These are phyloP conservation scores for Rhododendron ovatum DNA, from an alignment of 148 eudicot species.

Conservation along the genomic window DNA sequence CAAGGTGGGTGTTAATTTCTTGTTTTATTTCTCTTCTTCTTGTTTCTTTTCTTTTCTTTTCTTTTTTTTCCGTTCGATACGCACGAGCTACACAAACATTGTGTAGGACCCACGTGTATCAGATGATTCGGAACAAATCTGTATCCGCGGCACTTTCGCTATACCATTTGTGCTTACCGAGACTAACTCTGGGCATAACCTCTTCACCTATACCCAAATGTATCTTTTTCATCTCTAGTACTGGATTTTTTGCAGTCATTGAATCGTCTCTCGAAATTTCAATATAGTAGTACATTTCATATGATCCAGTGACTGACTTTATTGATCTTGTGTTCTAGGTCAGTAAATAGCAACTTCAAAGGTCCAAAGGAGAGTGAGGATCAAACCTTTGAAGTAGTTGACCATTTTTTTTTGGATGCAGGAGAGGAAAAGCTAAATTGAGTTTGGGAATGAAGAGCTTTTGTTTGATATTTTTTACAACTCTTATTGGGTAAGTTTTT, in stretches of 20 bases:
- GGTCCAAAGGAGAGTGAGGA: too few relatives aligned
- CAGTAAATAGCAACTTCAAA: not conserved
- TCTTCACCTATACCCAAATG: not conserved
- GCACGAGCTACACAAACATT: not conserved
- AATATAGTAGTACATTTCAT: too few relatives aligned
- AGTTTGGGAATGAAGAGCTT: constrained; percentile 53
- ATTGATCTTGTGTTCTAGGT: not conserved
- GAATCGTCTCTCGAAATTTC: not conserved
- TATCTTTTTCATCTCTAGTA: not conserved
- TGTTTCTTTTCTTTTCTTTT: too few relatives aligned
- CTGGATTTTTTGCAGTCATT: not conserved
- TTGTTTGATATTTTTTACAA: constrained; percentile 46
- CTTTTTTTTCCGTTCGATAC: too few relatives aligned
- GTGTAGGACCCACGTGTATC: not conserved
- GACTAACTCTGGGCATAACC: not conserved
- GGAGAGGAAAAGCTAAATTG: constrained; percentile 27
- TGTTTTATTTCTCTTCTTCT: not conserved
- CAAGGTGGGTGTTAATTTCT: constrained; percentile 24
- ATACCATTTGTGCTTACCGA: not conserved
- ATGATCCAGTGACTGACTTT: not conserved
- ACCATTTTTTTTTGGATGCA: constrained; percentile 13
- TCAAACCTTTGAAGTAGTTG: not conserved
- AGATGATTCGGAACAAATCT: not conserved
- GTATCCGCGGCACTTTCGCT: rapidly evolving
- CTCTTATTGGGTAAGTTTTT: constrained; percentile 63